Conservation (phyloP, 2,329 filamentous ascomycete species). For the Ophiostoma ulmi region DNA sequence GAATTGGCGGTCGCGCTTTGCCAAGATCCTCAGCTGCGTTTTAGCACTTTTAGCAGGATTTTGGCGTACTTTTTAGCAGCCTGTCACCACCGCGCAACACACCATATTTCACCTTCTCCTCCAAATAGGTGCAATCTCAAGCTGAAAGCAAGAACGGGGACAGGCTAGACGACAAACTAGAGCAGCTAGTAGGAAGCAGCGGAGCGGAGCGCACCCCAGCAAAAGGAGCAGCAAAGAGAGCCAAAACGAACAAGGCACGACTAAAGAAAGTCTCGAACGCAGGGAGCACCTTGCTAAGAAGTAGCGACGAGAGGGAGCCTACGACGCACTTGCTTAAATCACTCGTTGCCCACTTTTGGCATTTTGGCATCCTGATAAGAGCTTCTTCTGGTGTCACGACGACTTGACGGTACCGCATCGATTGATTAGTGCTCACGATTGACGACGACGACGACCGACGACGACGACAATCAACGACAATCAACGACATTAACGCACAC, state of each 20-base stretch:
- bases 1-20: constrained; percentile 20
- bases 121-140: neutral
- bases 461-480: neutral
- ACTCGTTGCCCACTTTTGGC: constrained; percentile 1
- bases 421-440: neutral
- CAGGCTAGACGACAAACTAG: neutral
- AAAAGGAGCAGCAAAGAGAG: neutral
- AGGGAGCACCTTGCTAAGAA: neutral
- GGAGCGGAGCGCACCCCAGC: constrained; percentile 7
- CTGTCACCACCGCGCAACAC: neutral
- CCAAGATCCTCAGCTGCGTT: constrained; percentile 17
- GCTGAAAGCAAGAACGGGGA: constrained; percentile 4
- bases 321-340: constrained; percentile 3
- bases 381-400: neutral
- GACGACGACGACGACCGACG: neutral
- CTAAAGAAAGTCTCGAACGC: neutral
- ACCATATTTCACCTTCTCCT: too few relatives aligned
- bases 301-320: constrained; percentile 17
- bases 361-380: neutral
- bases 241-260: neutral
- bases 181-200: constrained; percentile 8
- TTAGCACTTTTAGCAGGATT: neutral
- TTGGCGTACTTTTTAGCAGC: neutral
- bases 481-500: neutral
- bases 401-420: neutral